phyloP scores from a whole-genome alignment of 306 rosid species.

The Purshia tridentata region DNA sequence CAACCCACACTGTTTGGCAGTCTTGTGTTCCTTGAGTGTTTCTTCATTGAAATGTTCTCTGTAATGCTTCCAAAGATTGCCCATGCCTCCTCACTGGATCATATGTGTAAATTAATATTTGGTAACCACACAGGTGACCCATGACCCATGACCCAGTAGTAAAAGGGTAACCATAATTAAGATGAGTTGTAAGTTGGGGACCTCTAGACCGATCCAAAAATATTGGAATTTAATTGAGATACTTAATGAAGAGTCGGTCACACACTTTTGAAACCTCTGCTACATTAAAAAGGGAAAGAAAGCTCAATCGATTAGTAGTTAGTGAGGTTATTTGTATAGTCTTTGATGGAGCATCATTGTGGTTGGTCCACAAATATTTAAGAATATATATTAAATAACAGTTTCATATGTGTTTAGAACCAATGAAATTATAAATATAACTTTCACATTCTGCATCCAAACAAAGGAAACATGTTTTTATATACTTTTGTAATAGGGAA shows the following conservation, averaged over 20 bases:
- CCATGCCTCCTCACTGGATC: background rate
- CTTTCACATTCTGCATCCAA: background rate
- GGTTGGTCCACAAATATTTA: constrained; percentile 13
- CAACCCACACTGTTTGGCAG: constrained; percentile 10
- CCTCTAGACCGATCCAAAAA: no score
- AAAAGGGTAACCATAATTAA: no score
- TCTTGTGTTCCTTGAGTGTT: constrained; percentile 14
- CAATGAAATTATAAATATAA: constrained; percentile 8
- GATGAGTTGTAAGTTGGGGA: no score
- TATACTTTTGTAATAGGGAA: background rate
- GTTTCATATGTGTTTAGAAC: constrained; percentile 7
- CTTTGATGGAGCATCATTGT: background rate
- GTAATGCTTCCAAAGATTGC: background rate
- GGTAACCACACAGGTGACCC: background rate
- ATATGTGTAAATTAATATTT: background rate
- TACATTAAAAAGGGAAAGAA: constrained; percentile 9
- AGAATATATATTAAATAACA: background rate
- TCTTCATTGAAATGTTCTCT: constrained; percentile 2
- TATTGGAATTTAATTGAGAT: no score
- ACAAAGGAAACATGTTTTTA: constrained; percentile 9
- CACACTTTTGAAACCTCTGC: background rate
- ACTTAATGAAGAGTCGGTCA: background rate
- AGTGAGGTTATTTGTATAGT: background rate
- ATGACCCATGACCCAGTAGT: no score
- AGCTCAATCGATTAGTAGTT: constrained; percentile 1